phyloP scores from a whole-genome alignment of 352 stramenopile genomes.

The Pythium phragmitis region DNA sequence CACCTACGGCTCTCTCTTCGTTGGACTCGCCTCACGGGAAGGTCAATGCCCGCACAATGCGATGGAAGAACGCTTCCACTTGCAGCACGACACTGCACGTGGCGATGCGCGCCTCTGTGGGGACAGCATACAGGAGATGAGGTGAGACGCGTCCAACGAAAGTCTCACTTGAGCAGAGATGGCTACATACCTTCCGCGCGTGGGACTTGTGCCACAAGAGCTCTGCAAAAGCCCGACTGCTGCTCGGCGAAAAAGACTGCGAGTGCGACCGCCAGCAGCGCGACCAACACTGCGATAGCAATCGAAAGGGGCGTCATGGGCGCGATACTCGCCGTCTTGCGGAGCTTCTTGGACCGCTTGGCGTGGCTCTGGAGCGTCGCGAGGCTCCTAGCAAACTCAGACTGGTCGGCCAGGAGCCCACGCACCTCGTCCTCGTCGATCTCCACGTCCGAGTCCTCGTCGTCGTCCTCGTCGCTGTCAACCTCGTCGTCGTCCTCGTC shows the following conservation, averaged over 20 bases:
- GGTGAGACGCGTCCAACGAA: neutral
- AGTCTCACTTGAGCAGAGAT: neutral
- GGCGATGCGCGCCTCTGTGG: constrained; percentile 8
- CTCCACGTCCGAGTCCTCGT: constrained; percentile 43
- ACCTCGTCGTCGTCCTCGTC: constrained; percentile 21
- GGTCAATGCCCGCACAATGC: constrained; percentile 2
- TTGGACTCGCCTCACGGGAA: neutral
- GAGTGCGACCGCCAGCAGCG: constrained; percentile 42
- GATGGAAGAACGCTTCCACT: constrained; percentile 14
- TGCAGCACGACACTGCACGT: constrained; percentile 20
- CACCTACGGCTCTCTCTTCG: neutral
- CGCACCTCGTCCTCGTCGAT: constrained; percentile 44
- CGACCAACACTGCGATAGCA: constrained; percentile 34
- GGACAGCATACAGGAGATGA: neutral
- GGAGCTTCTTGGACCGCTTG: constrained; percentile 34
- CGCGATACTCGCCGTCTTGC: constrained; percentile 5
- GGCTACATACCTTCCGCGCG: constrained; percentile 21
- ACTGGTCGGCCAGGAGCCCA: constrained; percentile 24
- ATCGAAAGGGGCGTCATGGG: constrained; percentile 29
- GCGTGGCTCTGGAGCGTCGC: constrained; percentile 41
- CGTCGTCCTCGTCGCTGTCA: constrained; percentile 29
- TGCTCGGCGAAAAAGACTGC: constrained; percentile 44
- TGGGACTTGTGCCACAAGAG: constrained; percentile 8
- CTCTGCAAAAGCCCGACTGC: constrained; percentile 24
- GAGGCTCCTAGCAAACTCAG: constrained; percentile 13